Evolutionary conservation across 2,329 filamentous ascomycete genomes (phyloP).

Genomic region (Alternaria burnsii): DNA sequence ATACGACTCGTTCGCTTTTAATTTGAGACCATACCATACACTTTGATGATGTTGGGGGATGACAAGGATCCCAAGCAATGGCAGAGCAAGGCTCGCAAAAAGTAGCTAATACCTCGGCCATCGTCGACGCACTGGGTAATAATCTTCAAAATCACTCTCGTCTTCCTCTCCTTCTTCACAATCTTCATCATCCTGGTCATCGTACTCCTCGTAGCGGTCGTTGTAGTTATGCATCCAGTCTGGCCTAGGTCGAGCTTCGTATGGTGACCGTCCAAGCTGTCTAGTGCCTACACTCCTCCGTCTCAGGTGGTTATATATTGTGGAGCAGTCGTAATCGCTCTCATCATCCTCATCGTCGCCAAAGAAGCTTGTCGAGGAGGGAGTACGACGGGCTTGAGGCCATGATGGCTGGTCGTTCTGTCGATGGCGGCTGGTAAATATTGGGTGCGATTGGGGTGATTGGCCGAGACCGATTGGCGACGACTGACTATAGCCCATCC

Average conservation of each 20-base stretch:
- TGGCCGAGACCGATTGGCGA: constrained; percentile 5
- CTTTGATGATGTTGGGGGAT: not conserved
- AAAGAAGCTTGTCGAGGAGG: constrained; percentile 6
- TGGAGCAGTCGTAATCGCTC: constrained; percentile 15
- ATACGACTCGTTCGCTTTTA: not conserved
- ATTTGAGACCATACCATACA: not conserved
- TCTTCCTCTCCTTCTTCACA: constrained; percentile 3
- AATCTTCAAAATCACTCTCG: constrained; percentile 5
- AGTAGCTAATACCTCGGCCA: constrained; percentile 2
- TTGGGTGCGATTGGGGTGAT: not conserved
- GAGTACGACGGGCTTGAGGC: not conserved
- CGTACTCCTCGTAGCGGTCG: constrained; percentile 21
- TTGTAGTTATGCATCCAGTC: constrained; percentile 9
- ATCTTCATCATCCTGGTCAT: constrained; percentile 19
- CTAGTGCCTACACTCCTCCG: not conserved
- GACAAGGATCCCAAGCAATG: not conserved
- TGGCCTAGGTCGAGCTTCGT: constrained; percentile 1
- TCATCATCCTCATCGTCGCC: constrained; percentile 20
- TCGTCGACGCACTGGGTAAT: not conserved
- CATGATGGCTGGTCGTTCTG: constrained; percentile 14
- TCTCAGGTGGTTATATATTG: not conserved
- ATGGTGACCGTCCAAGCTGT: constrained; percentile 1
- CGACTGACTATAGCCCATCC: not conserved
- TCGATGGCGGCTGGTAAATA: constrained; percentile 1
- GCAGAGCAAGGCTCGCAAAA: not conserved